Evolutionary conservation across 2,329 filamentous ascomycete species (phyloP), one percentile per base, ranked within the genome.

Genomic region (Cladophialophora exuberans): DNA sequence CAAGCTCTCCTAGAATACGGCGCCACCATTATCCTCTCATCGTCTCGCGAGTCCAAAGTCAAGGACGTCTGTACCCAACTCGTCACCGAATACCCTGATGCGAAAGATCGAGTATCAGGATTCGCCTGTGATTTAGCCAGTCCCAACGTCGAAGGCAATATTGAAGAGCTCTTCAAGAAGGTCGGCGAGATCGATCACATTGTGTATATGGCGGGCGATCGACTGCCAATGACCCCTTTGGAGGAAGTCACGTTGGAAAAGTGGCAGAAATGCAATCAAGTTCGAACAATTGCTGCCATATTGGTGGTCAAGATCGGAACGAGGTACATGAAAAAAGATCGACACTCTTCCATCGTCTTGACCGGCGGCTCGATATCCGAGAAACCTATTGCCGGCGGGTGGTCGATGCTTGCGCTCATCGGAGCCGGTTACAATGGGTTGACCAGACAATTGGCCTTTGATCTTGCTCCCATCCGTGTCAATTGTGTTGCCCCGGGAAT

Each of bases 401-500:
- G 80, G 79, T 70, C 71, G 3, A 70, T 83, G 17, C 60, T 82
- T 1, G 73, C 74, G 0, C 70, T 71, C 1, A 80, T 77, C 48
- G 77, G 75, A 0, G 76, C 79, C 0, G 83, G 78, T 0, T 59
- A 82, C 5, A 73, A 83, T 45, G 76, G 78, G 2, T 74, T 87
- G 66, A 73, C 76, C 2, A 73, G 80, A 1, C 78, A 75, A 2
- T 69, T 89, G 28, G 85, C 85, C 1, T 63, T 87, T 26, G 85
- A 88, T 63, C 64, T 89, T 52, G 78, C 77, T 59, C 86, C 86
- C 0, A 69, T 87, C 6, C 72, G 86, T 1, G 84, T 87, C 22
- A 89, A 89, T 65, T 65, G 79, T 0, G 81, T 88, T 1, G 73
- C 70, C 49, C 83, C 84, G 0, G 86, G 85, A 0, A 71, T 74